Base-by-base conservation (phyloP, 371 early-diverging fungal species). In the Mortierella sp. region DNA sequence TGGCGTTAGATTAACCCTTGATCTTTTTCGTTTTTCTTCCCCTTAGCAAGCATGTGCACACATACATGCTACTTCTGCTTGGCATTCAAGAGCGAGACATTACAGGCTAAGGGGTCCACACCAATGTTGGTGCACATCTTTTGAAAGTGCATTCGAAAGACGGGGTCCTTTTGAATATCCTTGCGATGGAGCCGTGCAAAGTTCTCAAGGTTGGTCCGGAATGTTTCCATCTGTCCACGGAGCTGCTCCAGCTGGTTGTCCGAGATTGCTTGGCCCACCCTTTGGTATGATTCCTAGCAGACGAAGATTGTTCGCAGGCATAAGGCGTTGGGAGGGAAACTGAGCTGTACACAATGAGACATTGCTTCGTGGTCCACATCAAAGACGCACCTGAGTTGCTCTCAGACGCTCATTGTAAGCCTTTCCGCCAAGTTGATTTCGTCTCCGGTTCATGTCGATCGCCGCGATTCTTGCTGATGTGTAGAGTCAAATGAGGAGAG, bases 61-160 rank as follows among this genome's bases (percentile, higher is more conserved):
- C n/a, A n/a, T n/a, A n/a, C n/a, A n/a, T n/a, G n/a, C n/a, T n/a
- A n/a, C n/a, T n/a, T n/a, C n/a, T n/a, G n/a, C n/a, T n/a, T n/a
- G n/a, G n/a, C n/a, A n/a, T n/a, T n/a, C n/a, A n/a, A n/a, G n/a
- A n/a, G n/a, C n/a, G n/a, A n/a, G n/a, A n/a, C n/a, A n/a, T 34
- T 34, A 94, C 95, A 96, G 1, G 94, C 95, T 44, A 98, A 82
- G 14, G 98, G 98, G 79, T 98, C 98, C 2, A 98, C 94, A 3
- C 98, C 98, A 64, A 97, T 91, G 54, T 91, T 86, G 22, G 85
- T 85, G 71, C 98, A 98, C 97, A 98, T 96, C 24, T 86, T 84
- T 70, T 97, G 95, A 68, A 98, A 97, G 55, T 94, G 94, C 46
- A 86, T 83, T 14, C 98, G 89, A 79, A 98, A 95, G 13, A 79